A percentile compares a stretch with the other conserved stretches of the same genome.
Conservation (phyloP, 73 alveolate genomes). For the Paramecium bursaria region DNA sequence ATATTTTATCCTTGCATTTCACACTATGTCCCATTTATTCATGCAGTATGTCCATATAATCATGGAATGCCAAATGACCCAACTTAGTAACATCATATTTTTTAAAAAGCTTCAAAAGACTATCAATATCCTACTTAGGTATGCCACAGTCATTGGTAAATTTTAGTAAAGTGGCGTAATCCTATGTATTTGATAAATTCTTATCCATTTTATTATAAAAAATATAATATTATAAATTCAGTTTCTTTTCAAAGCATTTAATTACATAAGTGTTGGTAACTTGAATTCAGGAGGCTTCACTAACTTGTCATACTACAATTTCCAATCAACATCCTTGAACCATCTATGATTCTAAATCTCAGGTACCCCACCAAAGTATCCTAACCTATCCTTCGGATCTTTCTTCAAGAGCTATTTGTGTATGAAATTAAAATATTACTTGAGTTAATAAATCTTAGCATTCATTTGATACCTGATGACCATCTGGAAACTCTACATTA, state of each 20-base stretch:
- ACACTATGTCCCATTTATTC: too few species aligned
- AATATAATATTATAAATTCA: too few species aligned
- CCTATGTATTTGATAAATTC: too few species aligned
- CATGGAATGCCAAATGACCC: conserved; percentile 20
- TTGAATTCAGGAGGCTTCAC: conserved; percentile 36
- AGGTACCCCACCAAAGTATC: conserved; percentile 26
- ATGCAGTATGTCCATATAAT: conserved; percentile 5
- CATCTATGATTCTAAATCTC: conserved; percentile 27
- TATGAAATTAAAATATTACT: background rate
- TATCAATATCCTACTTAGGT: conserved; percentile 15
- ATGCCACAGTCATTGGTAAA: conserved; percentile 1
- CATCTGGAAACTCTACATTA: conserved; percentile 23
- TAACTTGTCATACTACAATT: conserved; percentile 2
- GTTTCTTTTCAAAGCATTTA: too few species aligned
- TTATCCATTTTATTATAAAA: too few species aligned
- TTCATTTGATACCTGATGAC: background rate
- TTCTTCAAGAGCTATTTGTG: conserved; percentile 9
- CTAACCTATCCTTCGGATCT: conserved; percentile 40
- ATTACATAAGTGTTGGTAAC: too few species aligned
- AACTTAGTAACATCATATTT: background rate
- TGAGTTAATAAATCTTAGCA: conserved; percentile 3
- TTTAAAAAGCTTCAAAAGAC: conserved; percentile 11
- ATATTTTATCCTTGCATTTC: too few species aligned
- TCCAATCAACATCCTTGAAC: conserved; percentile 34
- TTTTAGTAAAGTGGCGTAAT: conserved; percentile 26